A percentile compares a stretch with the other conserved stretches of the same genome.
Conservation (phyloP, 352 stramenopile species). For the Peronospora farinosa region DNA sequence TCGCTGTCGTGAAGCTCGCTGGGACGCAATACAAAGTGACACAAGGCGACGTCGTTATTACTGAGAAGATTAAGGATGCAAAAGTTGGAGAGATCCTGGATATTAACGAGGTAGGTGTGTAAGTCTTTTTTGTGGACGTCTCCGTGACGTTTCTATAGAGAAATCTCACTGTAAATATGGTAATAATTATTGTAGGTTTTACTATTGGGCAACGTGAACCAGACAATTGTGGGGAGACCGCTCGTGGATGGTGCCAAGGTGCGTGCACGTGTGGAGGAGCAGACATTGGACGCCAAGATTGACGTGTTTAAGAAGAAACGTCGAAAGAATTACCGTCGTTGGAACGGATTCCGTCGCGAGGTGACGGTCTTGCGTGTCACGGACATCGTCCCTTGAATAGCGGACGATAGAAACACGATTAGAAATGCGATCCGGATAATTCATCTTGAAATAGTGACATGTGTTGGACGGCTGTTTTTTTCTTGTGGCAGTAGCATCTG, state of each 20-base stretch:
- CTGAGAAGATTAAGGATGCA: constrained; percentile 81
- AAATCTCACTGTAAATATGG: no score
- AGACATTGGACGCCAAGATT: constrained; percentile 84
- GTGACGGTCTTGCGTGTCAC: constrained; percentile 82
- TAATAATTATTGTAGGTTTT: no score
- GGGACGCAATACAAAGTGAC: constrained; percentile 86
- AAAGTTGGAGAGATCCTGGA: constrained; percentile 84
- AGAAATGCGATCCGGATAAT: no score
- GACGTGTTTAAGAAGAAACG: constrained; percentile 89
- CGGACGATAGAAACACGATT: background rate
- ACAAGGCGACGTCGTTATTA: constrained; percentile 74
- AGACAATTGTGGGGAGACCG: constrained; percentile 74
- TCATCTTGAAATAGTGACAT: no score
- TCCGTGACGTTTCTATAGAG: background rate
- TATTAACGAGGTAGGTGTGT: constrained; percentile 64
- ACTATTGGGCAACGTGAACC: constrained; percentile 75
- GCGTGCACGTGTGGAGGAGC: constrained; percentile 76
- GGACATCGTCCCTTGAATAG: constrained; percentile 54
- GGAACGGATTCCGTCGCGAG: constrained; percentile 83
- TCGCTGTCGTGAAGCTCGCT: constrained; percentile 78
- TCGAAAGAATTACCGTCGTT: constrained; percentile 86
- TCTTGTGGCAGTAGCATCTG: no score
- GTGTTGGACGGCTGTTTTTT: no score
- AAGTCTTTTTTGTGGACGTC: constrained; percentile 4
- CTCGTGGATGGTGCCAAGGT: constrained; percentile 67